Evolutionary conservation across 1,139 yeast genomes (phyloP), one percentile per base, ranked within the genome.

Genomic region (Pneumocystis jirovecii): DNA sequence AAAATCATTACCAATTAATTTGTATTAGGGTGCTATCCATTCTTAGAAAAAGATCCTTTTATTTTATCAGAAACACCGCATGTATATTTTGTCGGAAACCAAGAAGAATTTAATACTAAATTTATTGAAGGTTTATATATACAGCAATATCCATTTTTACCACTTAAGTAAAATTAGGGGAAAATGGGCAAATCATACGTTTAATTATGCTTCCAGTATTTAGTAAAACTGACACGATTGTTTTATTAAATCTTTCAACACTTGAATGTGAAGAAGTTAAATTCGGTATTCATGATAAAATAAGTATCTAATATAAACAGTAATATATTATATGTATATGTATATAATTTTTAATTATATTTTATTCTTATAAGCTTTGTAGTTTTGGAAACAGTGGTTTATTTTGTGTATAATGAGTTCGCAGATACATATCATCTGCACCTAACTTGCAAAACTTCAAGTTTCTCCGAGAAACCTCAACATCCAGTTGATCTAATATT

Each of bases 11-110:
- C 35, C 61, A 8, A 34, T 61, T 12, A 29, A n/a, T 8, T 21
- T 17, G 12, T 44, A 17, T 2, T 63, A 64, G 68, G 88, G 78
- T 86, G 96, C 69, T 90, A 89, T 71, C 97, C 99, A 0, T 91
- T 81, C 72, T 81, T 82, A n/a, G 83, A 85, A 61, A 72, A 73
- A 4, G 98, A 95, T 74, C 97, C 97, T 1, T 90, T 93, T 74
- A 81, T 89, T 2, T 73, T 93, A 44, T 77, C 77, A 5, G 87
- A 86, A 71, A 82, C 88, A 29, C 98, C 98, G 0, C 93, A 89
- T 73, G 85, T 91, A 1, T 89, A 87, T 72, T 83, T 89, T 71
- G 89, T 84, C 0, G 97, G 97, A 0, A 91, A 91, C 73, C 96
- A 90, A 74, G 82, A 84, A 0, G 72, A 74, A 42, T 90, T 79